Evolutionary conservation across 257 asterid genomes (phyloP), one percentile per base, ranked within the genome.

Genomic region (Fraxinus cuspidata): DNA sequence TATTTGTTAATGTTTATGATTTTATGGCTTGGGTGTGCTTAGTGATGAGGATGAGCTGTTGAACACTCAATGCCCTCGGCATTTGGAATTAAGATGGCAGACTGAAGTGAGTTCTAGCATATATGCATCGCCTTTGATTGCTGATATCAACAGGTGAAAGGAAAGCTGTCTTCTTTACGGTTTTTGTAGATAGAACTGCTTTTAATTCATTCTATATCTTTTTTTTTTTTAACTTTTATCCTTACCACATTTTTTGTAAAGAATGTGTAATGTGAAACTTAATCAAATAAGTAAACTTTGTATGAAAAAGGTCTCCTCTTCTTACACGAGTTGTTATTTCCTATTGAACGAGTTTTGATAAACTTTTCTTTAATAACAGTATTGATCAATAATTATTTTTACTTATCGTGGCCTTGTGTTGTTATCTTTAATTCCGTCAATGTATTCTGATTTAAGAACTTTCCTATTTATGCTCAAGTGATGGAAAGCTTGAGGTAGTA

Each of bases 31-130:
- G 69, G 51, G 49, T 76, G 71, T 49, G 80, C 65, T 21, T 73
- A 95, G 99, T 38, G 97, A 89, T 81, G 99, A 96, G 88, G 97
- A 90, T 76, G 97, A 89, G 78, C 77, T 96, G 78, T 83, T 93
- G 92, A 96, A 96, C 83, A 86, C 96, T 10, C 97, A 93, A 81
- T 96, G 99, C 81, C 99, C 98, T 68, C 98, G 85, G 87, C 91
- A 89, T 83, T 89, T 96, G 90, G 99, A 96, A 80, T 89, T 93
- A 80, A 89, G 99, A 85, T 96, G 99, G 99, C 97, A 96, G 88
- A 81, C 92, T 72, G 99, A 96, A 92, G 97, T 96, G 82, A 96
- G 98, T 86, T 92, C 99, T 74, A 96, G 99, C 87, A 85, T 96
- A 76, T 96, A 93, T 80, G 97, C 98, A 0, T 70, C 99, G 38